Base-by-base conservation (phyloP, 352 stramenopile species). In the Phytophthora fragariae region DNA sequence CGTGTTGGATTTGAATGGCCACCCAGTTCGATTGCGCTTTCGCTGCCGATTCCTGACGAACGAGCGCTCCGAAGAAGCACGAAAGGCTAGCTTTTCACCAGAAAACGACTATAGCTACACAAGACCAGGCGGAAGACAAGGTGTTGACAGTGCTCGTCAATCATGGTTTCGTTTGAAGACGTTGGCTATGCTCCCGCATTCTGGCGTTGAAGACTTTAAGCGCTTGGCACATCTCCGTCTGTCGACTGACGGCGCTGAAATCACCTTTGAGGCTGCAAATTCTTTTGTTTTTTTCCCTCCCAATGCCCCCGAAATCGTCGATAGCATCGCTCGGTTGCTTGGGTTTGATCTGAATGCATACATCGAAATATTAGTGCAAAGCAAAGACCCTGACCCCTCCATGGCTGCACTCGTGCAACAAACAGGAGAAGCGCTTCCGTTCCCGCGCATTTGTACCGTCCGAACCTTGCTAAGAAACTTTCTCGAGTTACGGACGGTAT, bases 391-490 rank as follows among this genome's bases (percentile, higher is more conserved):
- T 8, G 33, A 57, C 24, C 4, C 31, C 8, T 57, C 54, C 11
- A 27, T 11, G 33, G 29, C 54, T 41, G 35, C 35, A 31, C n/a
- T 35, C 19, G 14, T 31, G 8, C 9, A 61, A 15, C 27, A 17
- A 62, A n/a, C 31, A 60, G 17, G 33, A 11, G 54, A 60, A 14
- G 6, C 8, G 11, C 17, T 89, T 0, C 84, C 87, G 5, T 99
- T 98, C 71, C 91, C 95, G 17, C 97, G 90, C 31, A 94, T 94
- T 1, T 97, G 95, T 57, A 97, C 92, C 5, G 76, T 99, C 0
- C 84, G 92, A 21, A 88, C 93, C 3, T 90, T 88, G 53, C 85
- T 99, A 5, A 89, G 86, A n/a, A 78, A 90, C 21, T 99, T 98
- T 75, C 84, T 96, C 39, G 96, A 99, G 70, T 67, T 99, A 9